Base-by-base conservation (phyloP, 208 protist genomes). In the Leishmania tarentolae region DNA sequence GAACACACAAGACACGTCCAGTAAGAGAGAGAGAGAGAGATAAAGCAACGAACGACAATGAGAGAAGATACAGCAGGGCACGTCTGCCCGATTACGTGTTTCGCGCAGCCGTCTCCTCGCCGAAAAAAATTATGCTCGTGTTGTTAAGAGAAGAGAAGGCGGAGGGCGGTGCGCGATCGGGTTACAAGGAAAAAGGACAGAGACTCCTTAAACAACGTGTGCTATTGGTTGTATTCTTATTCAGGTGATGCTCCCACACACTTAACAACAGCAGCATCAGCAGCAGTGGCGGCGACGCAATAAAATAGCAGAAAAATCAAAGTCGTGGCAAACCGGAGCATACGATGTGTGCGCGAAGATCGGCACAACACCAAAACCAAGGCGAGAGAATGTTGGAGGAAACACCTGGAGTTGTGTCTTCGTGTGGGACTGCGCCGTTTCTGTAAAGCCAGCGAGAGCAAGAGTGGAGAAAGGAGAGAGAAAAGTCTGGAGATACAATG, bases 221-320 rank as follows among this genome's bases (percentile, higher is more conserved):
- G 3, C 50, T 53, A 5, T 53, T 53, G 21, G 50, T 53, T 9
- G 15, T 53, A 4, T 53, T 53, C 50, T 53, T 53, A 11, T 53
- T 3, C 0, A 21, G 2, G 0, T 21, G 50, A 6, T 19, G 50
- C 1, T 5, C 50, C 0, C 1, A 17, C 13, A 0, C 15, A 21
- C 15, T n/a, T n/a, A 21, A 53, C 2, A 53, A 6, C 50, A 53
- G 5, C 15, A 53, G 6, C 50, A 53, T 11, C 50, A 21, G 50
- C 15, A 15, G 19, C 50, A 53, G 50, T 17, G 50, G 17, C 50
- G 50, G 11, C 50, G 50, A 53, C 15, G 21, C 4, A 53, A 53
- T 3, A 53, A 9, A 53, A 53, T 1, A 17, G 21, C 2, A 53
- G 50, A 0, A 53, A 19, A 53, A 4, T 17, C 3, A 53, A 17